phyloP scores from a whole-genome alignment of 768 basidiomycete species.

The Xerocomellus intermedius region DNA sequence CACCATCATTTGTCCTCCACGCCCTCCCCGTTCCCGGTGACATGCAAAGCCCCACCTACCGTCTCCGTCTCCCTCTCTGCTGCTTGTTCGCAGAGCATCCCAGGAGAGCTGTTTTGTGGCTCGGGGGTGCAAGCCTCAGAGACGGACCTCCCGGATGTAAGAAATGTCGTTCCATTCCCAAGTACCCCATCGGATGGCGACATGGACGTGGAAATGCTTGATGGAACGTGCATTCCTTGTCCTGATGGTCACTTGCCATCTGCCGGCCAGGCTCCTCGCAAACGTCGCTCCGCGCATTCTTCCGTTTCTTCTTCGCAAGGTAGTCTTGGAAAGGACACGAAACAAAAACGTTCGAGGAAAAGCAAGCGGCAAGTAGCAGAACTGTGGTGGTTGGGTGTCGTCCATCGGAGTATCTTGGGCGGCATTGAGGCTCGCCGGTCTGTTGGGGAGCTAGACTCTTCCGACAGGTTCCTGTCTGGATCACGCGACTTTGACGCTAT shows the following conservation, averaged over 20 bases:
- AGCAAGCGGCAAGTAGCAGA: constrained; percentile 33
- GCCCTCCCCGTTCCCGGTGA: constrained; percentile 19
- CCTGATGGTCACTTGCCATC: neutral
- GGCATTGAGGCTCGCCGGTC: constrained; percentile 20
- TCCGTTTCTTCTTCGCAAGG: constrained; percentile 25
- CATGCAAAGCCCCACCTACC: constrained; percentile 38
- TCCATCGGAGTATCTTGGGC: constrained; percentile 36
- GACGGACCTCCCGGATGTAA: constrained; percentile 29
- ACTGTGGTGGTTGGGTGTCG: constrained; percentile 35
- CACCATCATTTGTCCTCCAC: constrained; percentile 2
- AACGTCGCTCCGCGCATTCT: constrained; percentile 36
- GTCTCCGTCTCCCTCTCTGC: constrained; percentile 40
- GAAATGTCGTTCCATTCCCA: constrained; percentile 39
- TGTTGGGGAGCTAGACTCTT: neutral
- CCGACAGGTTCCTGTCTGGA: constrained; percentile 2
- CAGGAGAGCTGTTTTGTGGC: neutral
- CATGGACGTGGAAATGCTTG: constrained; percentile 28
- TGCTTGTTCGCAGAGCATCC: constrained; percentile 24
- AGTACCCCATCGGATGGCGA: constrained; percentile 25
- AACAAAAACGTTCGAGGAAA: constrained; percentile 34
- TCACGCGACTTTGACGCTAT: constrained; percentile 22
- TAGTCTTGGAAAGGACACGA: constrained; percentile 11
- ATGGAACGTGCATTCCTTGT: constrained; percentile 20
- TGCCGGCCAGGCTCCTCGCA: constrained; percentile 18
- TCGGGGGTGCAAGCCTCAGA: constrained; percentile 9